Conservation (phyloP, 2,329 filamentous ascomycete species). For the Tothia fuscella region DNA sequence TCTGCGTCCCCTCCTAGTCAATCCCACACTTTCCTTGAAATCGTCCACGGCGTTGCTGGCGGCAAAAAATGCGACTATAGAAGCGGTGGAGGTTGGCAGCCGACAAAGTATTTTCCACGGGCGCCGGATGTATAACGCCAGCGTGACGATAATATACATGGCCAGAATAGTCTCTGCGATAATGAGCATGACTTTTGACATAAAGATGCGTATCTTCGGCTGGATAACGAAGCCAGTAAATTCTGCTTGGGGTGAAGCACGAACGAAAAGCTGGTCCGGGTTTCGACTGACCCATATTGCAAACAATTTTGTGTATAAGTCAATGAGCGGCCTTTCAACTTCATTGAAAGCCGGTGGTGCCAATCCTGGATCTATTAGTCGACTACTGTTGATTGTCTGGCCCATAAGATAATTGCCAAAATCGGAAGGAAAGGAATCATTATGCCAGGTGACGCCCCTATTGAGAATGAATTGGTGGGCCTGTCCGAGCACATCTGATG, state of each 20-base stretch:
- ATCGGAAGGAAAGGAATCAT: slow-evolving; percentile 31
- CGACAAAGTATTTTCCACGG: slow-evolving; percentile 35
- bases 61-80: slow-evolving; percentile 36
- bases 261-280: slow-evolving; percentile 24
- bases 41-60: slow-evolving; percentile 34
- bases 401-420: slow-evolving; percentile 39
- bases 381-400: slow-evolving; percentile 18
- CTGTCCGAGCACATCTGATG: slow-evolving; percentile 18
- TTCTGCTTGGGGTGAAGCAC: background rate
- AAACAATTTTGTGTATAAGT: slow-evolving; percentile 28
- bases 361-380: slow-evolving; percentile 24
- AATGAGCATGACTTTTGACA: slow-evolving; percentile 35
- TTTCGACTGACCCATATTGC: slow-evolving; percentile 35
- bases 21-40: slow-evolving; percentile 16
- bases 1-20: slow-evolving; percentile 15
- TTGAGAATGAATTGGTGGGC: slow-evolving; percentile 14
- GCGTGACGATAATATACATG: slow-evolving; percentile 32
- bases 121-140: slow-evolving; percentile 30
- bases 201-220: slow-evolving; percentile 34
- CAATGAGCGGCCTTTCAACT: slow-evolving; percentile 15
- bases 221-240: slow-evolving; percentile 8
- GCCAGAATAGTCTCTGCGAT: slow-evolving; percentile 33
- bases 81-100: slow-evolving; percentile 40
- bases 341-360: slow-evolving; percentile 23
- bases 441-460: slow-evolving; percentile 32